A percentile compares a stretch with the other conserved stretches of the same genome.
Evolutionary conservation across 495 filamentous ascomycete species (phyloP).

Genomic region (Jackrogersella multiformis): DNA sequence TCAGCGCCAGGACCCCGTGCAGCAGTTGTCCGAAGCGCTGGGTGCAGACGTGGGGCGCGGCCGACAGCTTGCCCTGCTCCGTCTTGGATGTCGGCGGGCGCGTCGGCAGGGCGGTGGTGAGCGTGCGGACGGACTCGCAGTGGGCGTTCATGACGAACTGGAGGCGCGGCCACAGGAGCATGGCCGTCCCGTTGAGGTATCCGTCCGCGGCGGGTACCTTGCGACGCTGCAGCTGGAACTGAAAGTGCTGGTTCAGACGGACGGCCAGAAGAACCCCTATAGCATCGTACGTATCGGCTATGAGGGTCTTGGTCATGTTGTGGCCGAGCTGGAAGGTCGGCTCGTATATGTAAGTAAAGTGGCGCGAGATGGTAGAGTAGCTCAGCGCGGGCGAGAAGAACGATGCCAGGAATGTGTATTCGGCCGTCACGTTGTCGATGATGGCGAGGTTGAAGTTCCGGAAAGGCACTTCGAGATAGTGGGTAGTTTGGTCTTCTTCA

Average conservation of each 20-base stretch:
- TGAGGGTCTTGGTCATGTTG: slow-evolving; percentile 76
- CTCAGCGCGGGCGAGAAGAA: slow-evolving; percentile 78
- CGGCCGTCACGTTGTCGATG: slow-evolving; percentile 91
- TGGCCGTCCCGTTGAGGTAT: slow-evolving; percentile 93
- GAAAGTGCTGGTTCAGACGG: slow-evolving; percentile 90
- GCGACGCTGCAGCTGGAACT: slow-evolving; percentile 90
- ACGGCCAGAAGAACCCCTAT: slow-evolving; percentile 89
- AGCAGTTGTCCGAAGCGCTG: slow-evolving; percentile 92
- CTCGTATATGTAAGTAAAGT: slow-evolving; percentile 84
- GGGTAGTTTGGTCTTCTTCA: slow-evolving; percentile 84
- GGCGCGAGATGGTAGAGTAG: slow-evolving; percentile 64
- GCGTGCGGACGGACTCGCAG: slow-evolving; percentile 79
- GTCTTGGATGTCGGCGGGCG: slow-evolving; percentile 63
- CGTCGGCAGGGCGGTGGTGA: slow-evolving; percentile 59
- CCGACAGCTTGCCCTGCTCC: slow-evolving; percentile 71
- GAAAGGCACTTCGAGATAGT: slow-evolving; percentile 90
- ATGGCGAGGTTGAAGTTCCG: slow-evolving; percentile 93
- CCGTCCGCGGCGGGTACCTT: slow-evolving; percentile 87
- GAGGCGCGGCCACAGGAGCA: slow-evolving; percentile 96
- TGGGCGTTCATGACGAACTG: slow-evolving; percentile 94
- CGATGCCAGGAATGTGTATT: slow-evolving; percentile 90
- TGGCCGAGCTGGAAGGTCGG: slow-evolving; percentile 85
- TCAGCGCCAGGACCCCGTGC: slow-evolving; percentile 82
- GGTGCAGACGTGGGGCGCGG: slow-evolving; percentile 89
- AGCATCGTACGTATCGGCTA: slow-evolving; percentile 79